Base-by-base conservation (phyloP, 148 eudicot species). In the Vaccinium vitisidaea region DNA sequence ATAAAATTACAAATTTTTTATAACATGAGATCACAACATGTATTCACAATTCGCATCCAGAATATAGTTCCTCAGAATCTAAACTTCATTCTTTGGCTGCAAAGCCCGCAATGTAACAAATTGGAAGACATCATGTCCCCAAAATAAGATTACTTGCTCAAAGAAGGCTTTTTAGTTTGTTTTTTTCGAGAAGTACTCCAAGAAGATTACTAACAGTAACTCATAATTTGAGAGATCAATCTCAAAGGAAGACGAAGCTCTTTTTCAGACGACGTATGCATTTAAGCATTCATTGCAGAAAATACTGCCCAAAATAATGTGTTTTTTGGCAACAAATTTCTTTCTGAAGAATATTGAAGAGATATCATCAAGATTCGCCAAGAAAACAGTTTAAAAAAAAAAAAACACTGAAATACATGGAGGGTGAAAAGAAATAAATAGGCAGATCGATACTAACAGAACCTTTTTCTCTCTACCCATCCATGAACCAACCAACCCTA, bases 341-440 rank as follows among this genome's bases (percentile, higher is more conserved):
- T 56, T 56, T 79, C 67, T 55, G 25, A 79, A 79, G 46, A 16
- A 27, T 18, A 79, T 10, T 76, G 79, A 48, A 76, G 55, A 48
- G 4, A 23, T 4, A 76, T 21, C 10, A 79, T 30, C 46, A 16
- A 10, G 65, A 16, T 79, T 79, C 49, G 21, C 52, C 27, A 39
- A 19, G 19, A 36, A 18, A 55, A 80, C 27, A 32, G 23, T 25
- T 27, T 27, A 27, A 25, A 23, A 53, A 77, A 23, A 53, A 77
- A 27, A 71, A 32, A 4, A 21, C 48, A 32, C 43, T 71, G 76
- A 71, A 36, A 32, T 71, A 71, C 18, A 27, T 25, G 27, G 49
- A 80, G 27, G 27, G n/a, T 56, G 49, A 80, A 48, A 19, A 12
- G 49, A 39, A 58, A 39, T 9, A 36, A 36, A 8, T 18, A 15